Percentiles rank a stretch among this genome's conserved stretches.
These are phyloP conservation scores for Dendrobium chrysotoxum DNA, from an alignment of 106 monocot genomes.

Conservation along the genomic window DNA sequence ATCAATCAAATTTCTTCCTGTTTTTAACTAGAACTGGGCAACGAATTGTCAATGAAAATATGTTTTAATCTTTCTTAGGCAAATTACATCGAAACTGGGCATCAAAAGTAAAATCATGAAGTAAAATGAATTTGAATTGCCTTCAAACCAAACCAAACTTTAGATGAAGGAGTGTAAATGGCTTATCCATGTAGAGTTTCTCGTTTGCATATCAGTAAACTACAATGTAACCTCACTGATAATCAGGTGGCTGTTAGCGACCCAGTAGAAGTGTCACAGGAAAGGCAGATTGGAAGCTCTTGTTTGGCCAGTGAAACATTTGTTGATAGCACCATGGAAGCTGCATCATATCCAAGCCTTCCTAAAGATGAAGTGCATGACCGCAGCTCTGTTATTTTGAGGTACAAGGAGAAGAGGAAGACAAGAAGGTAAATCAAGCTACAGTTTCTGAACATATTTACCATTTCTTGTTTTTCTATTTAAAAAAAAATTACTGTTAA, in stretches of 20 bases:
- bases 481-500: background rate
- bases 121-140: too few relatives aligned
- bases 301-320: background rate
- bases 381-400: conserved; percentile 23
- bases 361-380: conserved; percentile 19
- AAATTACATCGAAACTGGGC: too few relatives aligned
- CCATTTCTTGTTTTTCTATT: background rate
- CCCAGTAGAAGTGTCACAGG: conserved; percentile 2
- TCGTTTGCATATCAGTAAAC: conserved; percentile 15
- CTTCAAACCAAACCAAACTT: too few relatives aligned
- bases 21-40: too few relatives aligned
- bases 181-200: background rate
- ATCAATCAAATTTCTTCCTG: too few relatives aligned
- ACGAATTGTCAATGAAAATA: too few relatives aligned
- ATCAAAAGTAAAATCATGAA: too few relatives aligned
- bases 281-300: conserved; percentile 11
- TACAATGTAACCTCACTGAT: conserved; percentile 20
- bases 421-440: conserved; percentile 14
- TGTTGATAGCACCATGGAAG: conserved; percentile 3
- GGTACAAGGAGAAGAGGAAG: conserved; percentile 48
- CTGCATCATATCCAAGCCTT: background rate
- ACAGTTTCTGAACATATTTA: background rate
- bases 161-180: too few relatives aligned
- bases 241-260: conserved; percentile 5
- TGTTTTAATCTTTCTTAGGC: too few relatives aligned